These are phyloP conservation scores for Lachancea dasiensis DNA, from an alignment of 805 yeast species.

Conservation along the genomic window DNA sequence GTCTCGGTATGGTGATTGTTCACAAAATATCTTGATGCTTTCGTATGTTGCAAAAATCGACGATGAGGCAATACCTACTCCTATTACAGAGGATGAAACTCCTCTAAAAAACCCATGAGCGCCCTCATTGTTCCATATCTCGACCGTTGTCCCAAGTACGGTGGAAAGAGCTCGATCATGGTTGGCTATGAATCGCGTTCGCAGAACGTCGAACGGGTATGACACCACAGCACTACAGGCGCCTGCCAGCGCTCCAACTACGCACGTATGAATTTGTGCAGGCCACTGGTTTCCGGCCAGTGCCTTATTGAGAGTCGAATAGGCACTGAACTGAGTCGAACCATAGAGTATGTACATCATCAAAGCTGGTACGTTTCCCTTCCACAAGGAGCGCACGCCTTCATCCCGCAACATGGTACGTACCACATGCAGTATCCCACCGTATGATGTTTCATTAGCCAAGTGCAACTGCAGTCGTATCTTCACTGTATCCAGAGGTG, in stretches of 20 bases:
- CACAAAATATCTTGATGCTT: slow-evolving; percentile 34
- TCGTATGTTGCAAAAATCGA: slow-evolving; percentile 69
- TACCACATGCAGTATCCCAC: slow-evolving; percentile 30
- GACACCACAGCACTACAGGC: slow-evolving; percentile 62
- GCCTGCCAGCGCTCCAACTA: slow-evolving; percentile 79
- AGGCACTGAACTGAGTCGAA: slow-evolving; percentile 73
- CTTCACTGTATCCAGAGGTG: slow-evolving; percentile 33
- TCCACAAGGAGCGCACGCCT: slow-evolving; percentile 81
- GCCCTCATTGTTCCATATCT: slow-evolving; percentile 39
- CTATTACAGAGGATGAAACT: slow-evolving; percentile 43
- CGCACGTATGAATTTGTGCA: slow-evolving; percentile 33
- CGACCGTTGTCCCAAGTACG: slow-evolving; percentile 25
- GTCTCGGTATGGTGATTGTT: slow-evolving; percentile 24
- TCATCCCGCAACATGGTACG: slow-evolving; percentile 48
- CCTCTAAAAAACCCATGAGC: slow-evolving; percentile 45
- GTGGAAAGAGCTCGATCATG: slow-evolving; percentile 22
- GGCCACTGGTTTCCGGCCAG: slow-evolving; percentile 18
- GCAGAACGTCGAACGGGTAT: slow-evolving; percentile 84
- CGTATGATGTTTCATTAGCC: slow-evolving; percentile 2
- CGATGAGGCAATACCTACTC: slow-evolving; percentile 69
- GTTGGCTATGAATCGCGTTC: slow-evolving; percentile 81
- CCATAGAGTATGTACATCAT: slow-evolving; percentile 81
- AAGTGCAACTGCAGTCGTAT: slow-evolving; percentile 27
- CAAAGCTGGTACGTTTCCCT: slow-evolving; percentile 92
- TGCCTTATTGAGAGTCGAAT: slow-evolving; percentile 47